Conservation (phyloP, 2,329 filamentous ascomycete species). For the Ciborinia camelliae region DNA sequence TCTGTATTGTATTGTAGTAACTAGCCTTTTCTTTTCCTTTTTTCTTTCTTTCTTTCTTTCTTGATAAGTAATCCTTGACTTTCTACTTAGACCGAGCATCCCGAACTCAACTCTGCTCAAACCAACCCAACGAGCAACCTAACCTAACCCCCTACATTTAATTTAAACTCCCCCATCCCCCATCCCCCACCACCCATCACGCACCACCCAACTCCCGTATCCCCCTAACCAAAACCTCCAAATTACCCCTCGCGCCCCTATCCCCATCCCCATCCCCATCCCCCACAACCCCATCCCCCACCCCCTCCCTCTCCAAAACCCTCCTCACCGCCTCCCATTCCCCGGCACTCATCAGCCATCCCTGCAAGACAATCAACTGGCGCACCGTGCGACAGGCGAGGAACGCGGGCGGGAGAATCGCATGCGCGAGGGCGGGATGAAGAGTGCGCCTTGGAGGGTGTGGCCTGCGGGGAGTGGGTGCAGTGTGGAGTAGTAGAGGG, state of each 20-base stretch:
- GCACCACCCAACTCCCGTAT: neutral
- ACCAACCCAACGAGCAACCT: too few relatives aligned
- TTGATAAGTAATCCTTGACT: too few relatives aligned
- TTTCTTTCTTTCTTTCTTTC: too few relatives aligned
- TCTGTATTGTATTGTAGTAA: too few relatives aligned
- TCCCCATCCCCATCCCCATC: neutral
- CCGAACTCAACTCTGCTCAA: too few relatives aligned
- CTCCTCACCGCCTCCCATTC: conserved; percentile 3
- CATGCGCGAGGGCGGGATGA: neutral
- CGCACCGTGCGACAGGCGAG: neutral
- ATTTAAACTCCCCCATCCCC: neutral
- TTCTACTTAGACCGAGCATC: too few relatives aligned
- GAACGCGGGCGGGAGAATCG: neutral
- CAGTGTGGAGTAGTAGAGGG: neutral
- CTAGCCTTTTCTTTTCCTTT: too few relatives aligned
- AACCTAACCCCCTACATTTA: too few relatives aligned
- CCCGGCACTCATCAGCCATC: neutral
- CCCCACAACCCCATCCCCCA: neutral
- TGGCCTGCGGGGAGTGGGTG: neutral
- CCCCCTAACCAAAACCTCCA: neutral
- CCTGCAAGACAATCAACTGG: conserved; percentile 7
- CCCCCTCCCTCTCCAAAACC: neutral
- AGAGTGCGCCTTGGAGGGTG: neutral
- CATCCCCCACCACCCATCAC: too few relatives aligned
- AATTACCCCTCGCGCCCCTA: neutral